Percentiles rank a stretch among this genome's conserved stretches.
These are phyloP conservation scores for Xerocomellus intermedius DNA, from an alignment of 768 basidiomycete species.

Conservation along the genomic window DNA sequence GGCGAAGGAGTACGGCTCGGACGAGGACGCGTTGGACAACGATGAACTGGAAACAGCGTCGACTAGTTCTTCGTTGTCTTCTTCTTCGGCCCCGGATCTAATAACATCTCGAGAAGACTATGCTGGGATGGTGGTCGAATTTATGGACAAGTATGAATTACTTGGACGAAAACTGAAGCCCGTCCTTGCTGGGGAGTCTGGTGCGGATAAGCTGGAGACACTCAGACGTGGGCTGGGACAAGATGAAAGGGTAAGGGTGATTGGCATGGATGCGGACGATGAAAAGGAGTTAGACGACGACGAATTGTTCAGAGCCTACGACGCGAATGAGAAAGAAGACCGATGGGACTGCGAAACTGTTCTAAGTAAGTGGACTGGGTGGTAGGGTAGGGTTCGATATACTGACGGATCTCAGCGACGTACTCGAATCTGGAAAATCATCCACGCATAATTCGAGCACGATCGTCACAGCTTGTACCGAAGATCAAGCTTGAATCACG, in stretches of 20 bases:
- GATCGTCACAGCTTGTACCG: constrained; percentile 50
- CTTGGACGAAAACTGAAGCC: constrained; percentile 83
- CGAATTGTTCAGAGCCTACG: constrained; percentile 39
- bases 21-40: constrained; percentile 47
- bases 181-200: constrained; percentile 68
- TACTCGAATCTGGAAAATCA: constrained; percentile 99
- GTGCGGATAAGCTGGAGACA: constrained; percentile 76
- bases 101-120: constrained; percentile 88
- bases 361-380: constrained; percentile 58
- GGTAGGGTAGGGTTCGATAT: neutral
- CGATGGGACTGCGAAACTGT: constrained; percentile 98
- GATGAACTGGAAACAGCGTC: constrained; percentile 48
- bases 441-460: constrained; percentile 78
- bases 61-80: constrained; percentile 37
- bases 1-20: constrained; percentile 71
- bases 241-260: constrained; percentile 54
- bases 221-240: constrained; percentile 77
- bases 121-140: constrained; percentile 88
- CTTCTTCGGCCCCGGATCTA: constrained; percentile 69
- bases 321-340: constrained; percentile 55
- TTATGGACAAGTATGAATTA: constrained; percentile 88
- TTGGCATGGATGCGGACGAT: constrained; percentile 44
- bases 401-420: constrained; percentile 58
- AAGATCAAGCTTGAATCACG: constrained; percentile 73
- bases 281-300: constrained; percentile 46